Evolutionary conservation across 495 filamentous ascomycete genomes (phyloP).

Genomic region (Aspergillus carlsbadensis): DNA sequence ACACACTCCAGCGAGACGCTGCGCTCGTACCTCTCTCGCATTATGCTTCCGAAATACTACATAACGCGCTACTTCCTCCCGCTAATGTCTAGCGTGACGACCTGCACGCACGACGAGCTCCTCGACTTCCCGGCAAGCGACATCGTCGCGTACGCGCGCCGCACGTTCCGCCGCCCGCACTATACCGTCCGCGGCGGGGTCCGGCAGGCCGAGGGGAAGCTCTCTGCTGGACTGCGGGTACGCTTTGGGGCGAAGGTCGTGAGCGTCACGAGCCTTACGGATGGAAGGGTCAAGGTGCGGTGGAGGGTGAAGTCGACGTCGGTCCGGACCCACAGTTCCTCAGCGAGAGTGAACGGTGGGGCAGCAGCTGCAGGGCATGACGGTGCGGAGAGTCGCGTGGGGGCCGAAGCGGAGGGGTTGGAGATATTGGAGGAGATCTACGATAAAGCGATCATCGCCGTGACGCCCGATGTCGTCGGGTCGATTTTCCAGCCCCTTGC

Average conservation of each 20-base stretch:
- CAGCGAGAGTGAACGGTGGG: no score
- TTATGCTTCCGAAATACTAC: constrained; percentile 44
- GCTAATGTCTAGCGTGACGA: constrained; percentile 50
- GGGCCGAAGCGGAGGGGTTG: no score
- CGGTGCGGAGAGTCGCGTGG: no score
- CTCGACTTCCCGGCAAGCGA: constrained; percentile 52
- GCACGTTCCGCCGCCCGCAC: constrained; percentile 45
- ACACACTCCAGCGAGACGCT: background rate
- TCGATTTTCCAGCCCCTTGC: constrained; percentile 43
- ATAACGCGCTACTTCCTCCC: constrained; percentile 49
- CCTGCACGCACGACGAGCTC: constrained; percentile 51
- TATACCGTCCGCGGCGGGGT: constrained; percentile 50
- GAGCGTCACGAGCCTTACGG: constrained; percentile 1
- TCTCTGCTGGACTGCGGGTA: constrained; percentile 32
- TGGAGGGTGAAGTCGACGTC: no score
- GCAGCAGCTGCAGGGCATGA: no score
- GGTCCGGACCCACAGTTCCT: no score
- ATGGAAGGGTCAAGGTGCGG: background rate
- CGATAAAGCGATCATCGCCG: constrained; percentile 45
- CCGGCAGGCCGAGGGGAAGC: constrained; percentile 39
- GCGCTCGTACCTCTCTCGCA: constrained; percentile 40
- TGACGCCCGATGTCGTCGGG: constrained; percentile 42
- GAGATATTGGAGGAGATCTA: constrained; percentile 17
- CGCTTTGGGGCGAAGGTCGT: constrained; percentile 21
- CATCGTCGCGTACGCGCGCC: constrained; percentile 44